These are phyloP conservation scores for Penicillium sp. DNA, from an alignment of 2,329 filamentous ascomycete species.

Conservation along the genomic window DNA sequence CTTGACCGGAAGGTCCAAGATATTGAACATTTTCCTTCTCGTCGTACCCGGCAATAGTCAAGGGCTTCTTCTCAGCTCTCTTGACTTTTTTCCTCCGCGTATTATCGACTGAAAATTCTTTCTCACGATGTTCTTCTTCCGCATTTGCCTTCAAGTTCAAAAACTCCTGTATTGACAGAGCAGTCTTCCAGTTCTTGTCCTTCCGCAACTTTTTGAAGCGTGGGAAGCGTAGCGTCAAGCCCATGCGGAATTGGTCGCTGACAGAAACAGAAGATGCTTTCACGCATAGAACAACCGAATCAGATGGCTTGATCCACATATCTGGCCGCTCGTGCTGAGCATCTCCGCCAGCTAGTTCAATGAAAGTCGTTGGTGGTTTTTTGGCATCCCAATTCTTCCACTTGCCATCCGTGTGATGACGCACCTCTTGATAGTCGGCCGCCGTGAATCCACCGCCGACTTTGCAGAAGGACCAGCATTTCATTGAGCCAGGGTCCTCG, in stretches of 20 bases:
- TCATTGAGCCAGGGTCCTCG: constrained; percentile 55
- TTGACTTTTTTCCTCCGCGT: constrained; percentile 58
- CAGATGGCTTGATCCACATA: constrained; percentile 83
- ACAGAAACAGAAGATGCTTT: constrained; percentile 75
- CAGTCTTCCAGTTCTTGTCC: constrained; percentile 80
- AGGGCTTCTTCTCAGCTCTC: constrained; percentile 56
- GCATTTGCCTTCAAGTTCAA: constrained; percentile 61
- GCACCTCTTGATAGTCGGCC: constrained; percentile 76
- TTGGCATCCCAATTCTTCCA: constrained; percentile 80
- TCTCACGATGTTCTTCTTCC: constrained; percentile 65
- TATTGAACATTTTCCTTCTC: constrained; percentile 48
- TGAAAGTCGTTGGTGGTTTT: constrained; percentile 67
- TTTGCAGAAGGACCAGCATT: constrained; percentile 92
- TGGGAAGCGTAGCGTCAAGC: constrained; percentile 79
- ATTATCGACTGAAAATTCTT: constrained; percentile 67
- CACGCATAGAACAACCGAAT: constrained; percentile 80
- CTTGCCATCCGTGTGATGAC: constrained; percentile 80
- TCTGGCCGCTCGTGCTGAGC: constrained; percentile 74
- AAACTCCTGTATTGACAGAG: constrained; percentile 73
- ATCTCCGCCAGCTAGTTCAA: constrained; percentile 75
- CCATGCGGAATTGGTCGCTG: constrained; percentile 71
- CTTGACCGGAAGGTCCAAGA: constrained; percentile 52
- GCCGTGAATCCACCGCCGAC: constrained; percentile 89
- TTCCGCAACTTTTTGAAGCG: constrained; percentile 73
- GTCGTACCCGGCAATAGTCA: constrained; percentile 69